These are phyloP conservation scores for Phytophthora europaea DNA, from an alignment of 352 stramenopile species.

Conservation along the genomic window DNA sequence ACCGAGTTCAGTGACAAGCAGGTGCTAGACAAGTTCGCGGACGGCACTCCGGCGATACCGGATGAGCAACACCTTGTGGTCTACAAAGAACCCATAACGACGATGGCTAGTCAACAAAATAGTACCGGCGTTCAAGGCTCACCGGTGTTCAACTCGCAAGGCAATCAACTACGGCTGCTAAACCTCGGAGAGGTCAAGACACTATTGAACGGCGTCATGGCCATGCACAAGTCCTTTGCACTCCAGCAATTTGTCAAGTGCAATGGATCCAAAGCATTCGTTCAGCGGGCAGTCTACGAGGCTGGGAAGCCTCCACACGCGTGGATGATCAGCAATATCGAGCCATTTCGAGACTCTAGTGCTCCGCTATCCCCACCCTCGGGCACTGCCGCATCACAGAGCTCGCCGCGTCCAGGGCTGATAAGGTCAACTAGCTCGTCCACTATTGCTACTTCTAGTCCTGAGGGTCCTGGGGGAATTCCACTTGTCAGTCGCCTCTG, in stretches of 20 bases:
- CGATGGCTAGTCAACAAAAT: constrained; percentile 14
- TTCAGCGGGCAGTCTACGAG: constrained; percentile 77
- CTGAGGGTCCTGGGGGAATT: constrained; percentile 20
- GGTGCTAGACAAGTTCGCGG: constrained; percentile 76
- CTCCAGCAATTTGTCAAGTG: constrained; percentile 79
- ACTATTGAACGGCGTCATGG: constrained; percentile 70
- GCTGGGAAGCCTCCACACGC: constrained; percentile 62
- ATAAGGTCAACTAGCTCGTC: constrained; percentile 23
- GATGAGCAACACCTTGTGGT: constrained; percentile 68
- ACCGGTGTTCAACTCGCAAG: constrained; percentile 47
- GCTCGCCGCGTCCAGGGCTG: constrained; percentile 20
- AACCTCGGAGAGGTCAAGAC: constrained; percentile 74
- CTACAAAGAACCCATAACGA: constrained; percentile 74
- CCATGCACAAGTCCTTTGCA: constrained; percentile 73
- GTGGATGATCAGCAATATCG: constrained; percentile 88
- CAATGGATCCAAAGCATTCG: constrained; percentile 79
- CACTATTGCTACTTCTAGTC: constrained; percentile 4
- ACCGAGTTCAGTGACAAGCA: constrained; percentile 80
- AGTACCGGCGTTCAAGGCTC: constrained; percentile 8
- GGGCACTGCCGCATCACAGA: constrained; percentile 16
- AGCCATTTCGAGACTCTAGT: constrained; percentile 50
- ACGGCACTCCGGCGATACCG: constrained; percentile 13
- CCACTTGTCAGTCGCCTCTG: constrained; percentile 66
- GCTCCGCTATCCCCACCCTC: constrained; percentile 11
- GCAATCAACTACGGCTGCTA: constrained; percentile 76